These are phyloP conservation scores for Solanum chmielewskii DNA, from an alignment of 257 asterid species.

Conservation along the genomic window DNA sequence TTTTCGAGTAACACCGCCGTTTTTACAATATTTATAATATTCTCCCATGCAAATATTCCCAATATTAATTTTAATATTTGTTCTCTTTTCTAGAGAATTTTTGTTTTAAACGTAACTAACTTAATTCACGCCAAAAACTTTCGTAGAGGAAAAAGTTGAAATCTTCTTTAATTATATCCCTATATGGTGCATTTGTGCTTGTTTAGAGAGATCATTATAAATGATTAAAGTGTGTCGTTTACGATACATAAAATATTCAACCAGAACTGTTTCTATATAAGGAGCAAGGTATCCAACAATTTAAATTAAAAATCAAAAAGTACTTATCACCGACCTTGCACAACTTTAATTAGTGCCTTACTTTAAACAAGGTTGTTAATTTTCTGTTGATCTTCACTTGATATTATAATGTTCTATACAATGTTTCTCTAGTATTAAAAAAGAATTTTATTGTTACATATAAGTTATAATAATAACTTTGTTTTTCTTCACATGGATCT, in stretches of 20 bases:
- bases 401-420: neutral
- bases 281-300: neutral
- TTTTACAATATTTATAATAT: neutral
- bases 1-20: neutral
- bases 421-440: neutral
- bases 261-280: too few relatives aligned
- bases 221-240: too few relatives aligned
- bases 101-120: rapidly evolving
- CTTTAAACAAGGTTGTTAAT: neutral
- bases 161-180: neutral
- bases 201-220: too few relatives aligned
- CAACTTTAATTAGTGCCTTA: neutral
- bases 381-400: neutral
- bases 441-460: neutral
- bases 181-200: too few relatives aligned
- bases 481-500: neutral
- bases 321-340: neutral
- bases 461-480: neutral
- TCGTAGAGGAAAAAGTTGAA: too few relatives aligned
- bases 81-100: neutral
- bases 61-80: neutral
- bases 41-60: neutral
- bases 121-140: too few relatives aligned
- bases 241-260: too few relatives aligned
- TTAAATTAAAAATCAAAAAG: rapidly evolving